Base-by-base conservation (phyloP, 2,329 filamentous ascomycete genomes). In the Epichloe bromicola region DNA sequence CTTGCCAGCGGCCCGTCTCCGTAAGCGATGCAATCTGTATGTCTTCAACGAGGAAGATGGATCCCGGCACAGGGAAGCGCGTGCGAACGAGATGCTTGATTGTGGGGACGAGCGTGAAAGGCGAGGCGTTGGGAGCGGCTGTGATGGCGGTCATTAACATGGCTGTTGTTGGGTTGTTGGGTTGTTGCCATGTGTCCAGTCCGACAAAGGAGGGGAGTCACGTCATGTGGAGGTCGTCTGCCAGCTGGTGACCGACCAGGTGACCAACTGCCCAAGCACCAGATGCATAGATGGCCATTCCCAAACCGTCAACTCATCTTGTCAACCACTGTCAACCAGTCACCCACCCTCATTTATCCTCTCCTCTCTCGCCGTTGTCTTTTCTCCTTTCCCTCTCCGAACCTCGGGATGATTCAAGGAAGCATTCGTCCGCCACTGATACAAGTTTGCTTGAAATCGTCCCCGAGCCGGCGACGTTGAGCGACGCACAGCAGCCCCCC, bases 11-110 rank as follows among this genome's bases (percentile, higher is more conserved):
- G 15, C 57, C 63, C 2, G 59, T 63, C 5, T 55, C 50, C 1
- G 70, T 65, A 0, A 72, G 61, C 1, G 68, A 59, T 1, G 67
- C 54, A 15, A 57, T 49, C 12, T 74, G 66, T n/a, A 76, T 52
- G 44, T 63, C 66, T 52, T 75, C 73, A 38, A 79, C 71, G 0
- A 78, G 65, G 37, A 79, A 73, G 47, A 78, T 56, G 2, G 74
- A 74, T 3, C 69, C 69, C 0, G 72, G 67, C 3, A 70, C 54
- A 59, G 74, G 76, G 58, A 69, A 71, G 19, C 66, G 66, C 20
- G 74, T 76, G 43, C 71, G 67, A 4, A 78, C 57, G 23, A 79
- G 69, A 51, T 77, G 71, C 19, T 59, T 59, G 51, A 79, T 73
- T 40, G 75, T 62, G 4, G 72, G 73, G 34, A 51, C 52, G 7